Base-by-base conservation (phyloP, 192 early-diverging fungal species). In the Gamsiella multidivaricata region DNA sequence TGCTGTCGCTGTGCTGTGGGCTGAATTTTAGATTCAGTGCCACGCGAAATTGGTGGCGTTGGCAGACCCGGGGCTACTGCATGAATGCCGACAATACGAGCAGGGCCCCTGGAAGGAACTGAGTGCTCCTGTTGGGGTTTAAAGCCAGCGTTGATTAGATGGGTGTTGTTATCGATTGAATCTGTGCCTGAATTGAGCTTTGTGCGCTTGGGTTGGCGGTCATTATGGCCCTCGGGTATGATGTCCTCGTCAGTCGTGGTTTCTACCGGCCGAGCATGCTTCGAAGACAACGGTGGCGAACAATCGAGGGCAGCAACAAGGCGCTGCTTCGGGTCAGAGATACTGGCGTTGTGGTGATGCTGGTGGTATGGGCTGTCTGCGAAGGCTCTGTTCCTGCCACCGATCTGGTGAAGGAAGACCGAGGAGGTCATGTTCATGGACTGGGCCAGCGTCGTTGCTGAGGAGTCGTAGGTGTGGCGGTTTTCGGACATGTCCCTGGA, bases 351-450 rank as follows among this genome's bases (percentile, higher is more conserved):
- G 39, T 43, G 8, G 7, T 34, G 49, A 39, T 23, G 32, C 20
- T 39, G 62, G 25, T 51, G 60, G 12, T 34, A 54, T 15, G 39
- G 54, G 36, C 10, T 65, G 26, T 53, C 61, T 32, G n/a, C 32
- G 41, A 41, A 45, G 18, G 22, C 0, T 18, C 7, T 20, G 29
- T 23, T 25, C 39, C 37, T 61, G 45, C 15, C 2, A n/a, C 49
- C 58, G 68, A 61, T 45, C 22, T 54, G 58, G 10, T 54, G 57
- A 54, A 61, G 32, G 58, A 70, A 54, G 18, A 59, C 57, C 2
- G 65, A 54, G 0, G 52, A 43, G 17, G 53, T 33, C 8, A 53
- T 42, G n/a, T n/a, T n/a, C 64, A 46, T 55, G 56, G 55, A 43
- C 42, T 36, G 22, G 7, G 68, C 36, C 36, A 59, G 18, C 11